These are phyloP conservation scores for Termitomyces sp. DNA, from an alignment of 768 basidiomycete genomes.

Conservation along the genomic window DNA sequence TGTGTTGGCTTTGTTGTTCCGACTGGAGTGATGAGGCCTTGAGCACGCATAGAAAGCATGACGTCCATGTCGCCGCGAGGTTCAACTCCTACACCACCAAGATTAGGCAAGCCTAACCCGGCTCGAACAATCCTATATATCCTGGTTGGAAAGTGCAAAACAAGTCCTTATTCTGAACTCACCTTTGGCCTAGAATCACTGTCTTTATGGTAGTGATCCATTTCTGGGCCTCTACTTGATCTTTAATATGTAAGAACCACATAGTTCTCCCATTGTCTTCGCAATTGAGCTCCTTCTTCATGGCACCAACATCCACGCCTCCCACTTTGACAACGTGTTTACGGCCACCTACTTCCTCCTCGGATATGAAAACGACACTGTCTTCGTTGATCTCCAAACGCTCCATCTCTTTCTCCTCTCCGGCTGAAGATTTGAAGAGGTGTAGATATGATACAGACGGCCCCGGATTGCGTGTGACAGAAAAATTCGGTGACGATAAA, in stretches of 20 bases:
- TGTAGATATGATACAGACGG: slow-evolving; percentile 59
- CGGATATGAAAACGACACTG: slow-evolving; percentile 71
- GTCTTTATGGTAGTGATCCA: slow-evolving; percentile 77
- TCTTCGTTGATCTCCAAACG: slow-evolving; percentile 72
- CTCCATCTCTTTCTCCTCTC: slow-evolving; percentile 67
- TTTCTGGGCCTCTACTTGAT: slow-evolving; percentile 56
- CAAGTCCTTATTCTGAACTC: slow-evolving; percentile 3
- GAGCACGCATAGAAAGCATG: slow-evolving; percentile 73
- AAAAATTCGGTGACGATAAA: slow-evolving; percentile 42
- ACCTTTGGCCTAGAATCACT: slow-evolving; percentile 70
- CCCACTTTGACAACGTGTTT: slow-evolving; percentile 62
- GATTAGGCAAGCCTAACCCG: slow-evolving; percentile 47
- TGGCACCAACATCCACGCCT: slow-evolving; percentile 52
- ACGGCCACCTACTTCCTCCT: slow-evolving; percentile 43
- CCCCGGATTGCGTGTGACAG: slow-evolving; percentile 28
- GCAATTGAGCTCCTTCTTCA: slow-evolving; percentile 34
- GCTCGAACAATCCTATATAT: slow-evolving; percentile 57
- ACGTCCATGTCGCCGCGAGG: slow-evolving; percentile 81
- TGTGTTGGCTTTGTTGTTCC: slow-evolving; percentile 18
- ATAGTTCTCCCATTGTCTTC: slow-evolving; percentile 52
- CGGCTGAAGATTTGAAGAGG: slow-evolving; percentile 57
- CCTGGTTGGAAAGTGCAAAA: background rate
- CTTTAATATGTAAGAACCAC: slow-evolving; percentile 68
- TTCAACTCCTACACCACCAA: slow-evolving; percentile 44
- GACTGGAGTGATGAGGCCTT: slow-evolving; percentile 45